phyloP scores from a whole-genome alignment of 2,329 filamentous ascomycete genomes.

The Aciculosporium take region DNA sequence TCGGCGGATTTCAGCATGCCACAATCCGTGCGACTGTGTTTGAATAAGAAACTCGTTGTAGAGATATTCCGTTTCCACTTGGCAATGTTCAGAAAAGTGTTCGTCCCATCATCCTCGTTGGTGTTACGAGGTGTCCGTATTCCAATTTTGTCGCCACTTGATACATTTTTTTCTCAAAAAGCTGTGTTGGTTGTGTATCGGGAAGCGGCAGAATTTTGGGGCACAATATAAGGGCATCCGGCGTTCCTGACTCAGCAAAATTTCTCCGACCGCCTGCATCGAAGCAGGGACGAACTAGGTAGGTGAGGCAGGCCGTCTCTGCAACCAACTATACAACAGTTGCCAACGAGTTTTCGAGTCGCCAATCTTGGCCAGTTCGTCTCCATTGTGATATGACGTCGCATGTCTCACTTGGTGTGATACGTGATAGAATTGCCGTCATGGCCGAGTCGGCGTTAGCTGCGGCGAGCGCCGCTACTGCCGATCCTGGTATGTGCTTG shows the following conservation, averaged over 20 bases:
- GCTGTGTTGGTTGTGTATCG: conserved; percentile 26
- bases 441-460: conserved; percentile 28
- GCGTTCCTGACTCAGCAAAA: conserved; percentile 26
- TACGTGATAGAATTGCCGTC: conserved; percentile 18
- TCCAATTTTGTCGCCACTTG: neutral
- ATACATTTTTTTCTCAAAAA: conserved; percentile 8
- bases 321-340: conserved; percentile 5
- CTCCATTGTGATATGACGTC: conserved; percentile 5
- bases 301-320: conserved; percentile 10
- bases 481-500: conserved; percentile 20
- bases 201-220: conserved; percentile 20
- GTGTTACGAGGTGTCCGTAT: neutral
- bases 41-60: neutral
- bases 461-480: conserved; percentile 20
- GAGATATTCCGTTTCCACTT: no score
- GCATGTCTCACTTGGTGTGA: conserved; percentile 12
- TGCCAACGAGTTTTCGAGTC: conserved; percentile 1
- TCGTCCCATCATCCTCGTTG: no score
- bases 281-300: conserved; percentile 14
- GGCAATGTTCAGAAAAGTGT: no score
- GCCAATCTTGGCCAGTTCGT: neutral
- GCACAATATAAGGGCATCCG: conserved; percentile 27
- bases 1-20: neutral
- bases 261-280: conserved; percentile 23
- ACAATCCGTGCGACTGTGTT: neutral